Conservation (phyloP, 2,329 filamentous ascomycete species). For the Zymoseptoria ardabiliae region DNA sequence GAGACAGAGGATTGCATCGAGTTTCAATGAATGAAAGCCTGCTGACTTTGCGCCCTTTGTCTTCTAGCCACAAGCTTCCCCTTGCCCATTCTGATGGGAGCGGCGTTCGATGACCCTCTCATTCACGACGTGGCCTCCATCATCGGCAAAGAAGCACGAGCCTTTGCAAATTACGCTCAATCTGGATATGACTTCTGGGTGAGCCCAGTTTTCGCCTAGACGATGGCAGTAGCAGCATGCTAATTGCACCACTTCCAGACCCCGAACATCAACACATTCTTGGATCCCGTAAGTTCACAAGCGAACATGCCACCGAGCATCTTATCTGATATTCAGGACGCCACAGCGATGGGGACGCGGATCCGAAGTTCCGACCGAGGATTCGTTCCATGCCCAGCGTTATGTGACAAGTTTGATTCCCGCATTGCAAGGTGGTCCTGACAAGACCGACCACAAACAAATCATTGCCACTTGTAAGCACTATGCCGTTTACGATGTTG, state of each 20-base stretch:
- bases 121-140: constrained; percentile 50
- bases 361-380: constrained; percentile 13
- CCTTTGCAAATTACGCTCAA: constrained; percentile 41
- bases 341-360: constrained; percentile 15
- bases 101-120: constrained; percentile 49
- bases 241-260: no score
- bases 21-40: no score
- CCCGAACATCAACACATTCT: constrained; percentile 7
- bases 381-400: constrained; percentile 6
- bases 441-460: neutral
- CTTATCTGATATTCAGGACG: no score
- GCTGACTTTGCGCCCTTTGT: no score
- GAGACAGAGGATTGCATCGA: no score
- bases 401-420: constrained; percentile 10
- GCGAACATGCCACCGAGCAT: no score
- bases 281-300: constrained; percentile 4
- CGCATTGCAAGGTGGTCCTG: constrained; percentile 9
- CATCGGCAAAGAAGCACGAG: constrained; percentile 53
- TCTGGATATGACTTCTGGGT: constrained; percentile 9
- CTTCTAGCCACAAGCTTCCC: neutral
- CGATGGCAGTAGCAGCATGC: no score
- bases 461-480: constrained; percentile 5
- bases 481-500: constrained; percentile 1
- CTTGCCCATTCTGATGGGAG: constrained; percentile 7
- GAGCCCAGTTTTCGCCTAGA: no score